These are phyloP conservation scores for Agaricus sinodeliciosus DNA, from an alignment of 768 basidiomycete genomes.

Conservation along the genomic window DNA sequence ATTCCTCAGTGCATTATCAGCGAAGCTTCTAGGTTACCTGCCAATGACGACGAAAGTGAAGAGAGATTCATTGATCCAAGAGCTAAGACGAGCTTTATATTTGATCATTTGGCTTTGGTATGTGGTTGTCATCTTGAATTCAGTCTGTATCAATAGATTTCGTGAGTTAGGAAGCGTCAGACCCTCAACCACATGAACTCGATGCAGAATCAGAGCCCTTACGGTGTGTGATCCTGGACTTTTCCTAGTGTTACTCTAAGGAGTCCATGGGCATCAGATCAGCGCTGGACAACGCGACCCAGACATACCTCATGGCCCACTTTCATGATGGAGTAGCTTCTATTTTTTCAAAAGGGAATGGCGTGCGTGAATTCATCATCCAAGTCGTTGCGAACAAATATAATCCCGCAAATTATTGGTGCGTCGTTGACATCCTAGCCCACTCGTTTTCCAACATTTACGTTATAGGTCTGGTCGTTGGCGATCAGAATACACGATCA, in stretches of 20 bases:
- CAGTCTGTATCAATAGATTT: constrained; percentile 6
- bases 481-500: constrained; percentile 81
- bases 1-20: constrained; percentile 71
- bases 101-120: constrained; percentile 84
- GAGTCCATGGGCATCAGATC: constrained; percentile 33
- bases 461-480: constrained; percentile 82
- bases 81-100: constrained; percentile 68
- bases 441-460: neutral
- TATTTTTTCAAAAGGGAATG: constrained; percentile 52
- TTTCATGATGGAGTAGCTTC: constrained; percentile 74
- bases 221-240: constrained; percentile 41
- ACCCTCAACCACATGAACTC: constrained; percentile 56
- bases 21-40: constrained; percentile 50
- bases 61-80: constrained; percentile 83
- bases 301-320: constrained; percentile 73
- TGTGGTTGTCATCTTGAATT: constrained; percentile 19
- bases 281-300: constrained; percentile 61
- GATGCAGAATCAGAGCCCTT: constrained; percentile 65
- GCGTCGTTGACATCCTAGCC: constrained; percentile 5
- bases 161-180: constrained; percentile 62
- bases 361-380: constrained; percentile 47
- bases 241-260: neutral
- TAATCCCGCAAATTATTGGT: constrained; percentile 93
- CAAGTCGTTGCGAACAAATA: constrained; percentile 96
- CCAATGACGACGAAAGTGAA: constrained; percentile 30